These are phyloP conservation scores for Amylocystis lapponica DNA, from an alignment of 768 basidiomycete genomes.

Conservation along the genomic window DNA sequence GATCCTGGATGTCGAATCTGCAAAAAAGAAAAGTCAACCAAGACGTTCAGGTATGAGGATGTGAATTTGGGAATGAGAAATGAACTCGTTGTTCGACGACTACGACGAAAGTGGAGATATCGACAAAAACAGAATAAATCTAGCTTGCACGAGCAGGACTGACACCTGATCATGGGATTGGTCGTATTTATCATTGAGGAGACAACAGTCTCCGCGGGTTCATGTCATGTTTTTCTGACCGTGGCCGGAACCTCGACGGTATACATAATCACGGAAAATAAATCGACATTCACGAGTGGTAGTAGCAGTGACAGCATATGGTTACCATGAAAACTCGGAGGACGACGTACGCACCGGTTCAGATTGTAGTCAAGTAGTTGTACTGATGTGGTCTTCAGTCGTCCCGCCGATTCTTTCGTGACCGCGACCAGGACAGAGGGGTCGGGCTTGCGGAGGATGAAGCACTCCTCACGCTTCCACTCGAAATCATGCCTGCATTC, in stretches of 20 bases:
- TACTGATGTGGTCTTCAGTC: conserved; percentile 56
- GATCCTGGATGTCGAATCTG: conserved; percentile 80
- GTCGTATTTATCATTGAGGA: too few species aligned
- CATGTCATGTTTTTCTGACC: too few species aligned
- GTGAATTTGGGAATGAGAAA: not conserved
- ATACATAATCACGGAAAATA: too few species aligned
- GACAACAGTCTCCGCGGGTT: too few species aligned
- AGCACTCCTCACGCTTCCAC: conserved; percentile 83
- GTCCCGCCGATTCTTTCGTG: conserved; percentile 68
- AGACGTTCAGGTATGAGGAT: not conserved
- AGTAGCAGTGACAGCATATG: not conserved
- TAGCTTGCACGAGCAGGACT: too few species aligned
- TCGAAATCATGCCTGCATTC: conserved; percentile 68
- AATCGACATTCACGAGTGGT: too few species aligned
- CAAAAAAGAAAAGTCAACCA: not conserved
- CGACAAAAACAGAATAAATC: too few species aligned
- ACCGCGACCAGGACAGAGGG: conserved; percentile 81
- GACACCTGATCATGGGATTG: too few species aligned
- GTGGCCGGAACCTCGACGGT: too few species aligned
- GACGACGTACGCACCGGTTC: conserved; percentile 44
- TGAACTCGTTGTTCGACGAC: too few species aligned
- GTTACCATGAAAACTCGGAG: not conserved
- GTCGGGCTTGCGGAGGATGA: conserved; percentile 78
- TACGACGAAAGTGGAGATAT: too few species aligned
- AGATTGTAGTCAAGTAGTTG: conserved; percentile 86